Base-by-base conservation (phyloP, 768 basidiomycete species). In the Astraeus odoratus region DNA sequence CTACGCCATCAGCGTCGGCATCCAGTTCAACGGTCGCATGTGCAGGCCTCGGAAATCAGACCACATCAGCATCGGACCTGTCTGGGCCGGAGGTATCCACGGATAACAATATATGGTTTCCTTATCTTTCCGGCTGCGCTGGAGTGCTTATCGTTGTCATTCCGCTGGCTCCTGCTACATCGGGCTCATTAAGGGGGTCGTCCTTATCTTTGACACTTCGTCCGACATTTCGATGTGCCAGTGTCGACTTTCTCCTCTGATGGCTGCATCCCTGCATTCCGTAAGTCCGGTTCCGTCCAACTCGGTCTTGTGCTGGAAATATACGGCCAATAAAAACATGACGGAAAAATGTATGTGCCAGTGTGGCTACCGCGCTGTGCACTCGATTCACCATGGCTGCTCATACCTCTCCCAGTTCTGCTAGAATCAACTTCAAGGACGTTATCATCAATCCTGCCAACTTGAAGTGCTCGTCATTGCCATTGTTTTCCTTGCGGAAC, bases 391-490 rank as follows among this genome's bases (percentile, higher is more conserved):
- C 33, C 19, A 55, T 55, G 54, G 18, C 45, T 24, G 31, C 3
- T 36, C 41, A 27, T 29, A 16, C 29, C 3, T 22, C 45, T 24
- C 19, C 22, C 25, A 39, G 39, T 18, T 44, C 19, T 12, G n/a
- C 10, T 30, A 13, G 30, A 37, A 23, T 44, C 45, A 57, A 22
- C 35, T 18, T 56, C 31, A n/a, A 22, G 30, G 37, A 53, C 5
- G 34, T 42, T 7, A 27, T 46, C 18, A 57, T 78, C 43, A 78
- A 79, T 56, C 74, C 73, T 0, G 51, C 69, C 51, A 80, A 78
- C 53, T 56, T 69, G 23, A 80, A 78, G 51, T 70, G 69, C 42
- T 69, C 69, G 40, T 77, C 75, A 0, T 53, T 80, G 1, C 77
- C 78, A 0, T 58, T 80, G 26, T 59, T 80, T 51, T 72, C 72